A percentile compares a stretch with the other conserved stretches of the same genome.
Evolutionary conservation across 306 rosid genomes (phyloP).

Genomic region (Quercus engelmannii): DNA sequence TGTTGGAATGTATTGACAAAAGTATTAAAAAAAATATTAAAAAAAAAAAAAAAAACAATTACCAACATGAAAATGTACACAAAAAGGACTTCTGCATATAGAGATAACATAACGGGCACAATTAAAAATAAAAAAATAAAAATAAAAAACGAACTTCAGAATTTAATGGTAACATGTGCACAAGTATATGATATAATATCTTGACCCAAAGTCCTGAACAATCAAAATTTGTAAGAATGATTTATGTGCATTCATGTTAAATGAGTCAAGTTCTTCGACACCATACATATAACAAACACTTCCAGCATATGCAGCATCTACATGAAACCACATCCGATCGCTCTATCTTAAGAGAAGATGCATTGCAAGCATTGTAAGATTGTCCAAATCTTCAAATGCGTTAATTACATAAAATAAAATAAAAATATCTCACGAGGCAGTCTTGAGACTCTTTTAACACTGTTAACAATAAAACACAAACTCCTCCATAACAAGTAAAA

Average conservation of each 20-base stretch:
- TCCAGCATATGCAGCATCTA: no score
- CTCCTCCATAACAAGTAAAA: no score
- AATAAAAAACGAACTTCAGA: not conserved
- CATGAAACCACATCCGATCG: constrained; percentile 76
- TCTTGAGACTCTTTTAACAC: no score
- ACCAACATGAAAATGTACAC: no score
- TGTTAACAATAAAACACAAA: no score
- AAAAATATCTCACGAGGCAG: no score
- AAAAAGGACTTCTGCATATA: not conserved
- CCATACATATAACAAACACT: no score
- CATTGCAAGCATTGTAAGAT: constrained; percentile 19
- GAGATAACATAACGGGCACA: not conserved
- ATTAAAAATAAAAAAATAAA: not conserved
- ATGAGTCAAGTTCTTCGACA: constrained; percentile 82
- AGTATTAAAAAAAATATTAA: not conserved
- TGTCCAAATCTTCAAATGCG: constrained; percentile 15
- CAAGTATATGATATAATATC: constrained; percentile 33
- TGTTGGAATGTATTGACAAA: constrained; percentile 30
- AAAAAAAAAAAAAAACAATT: no score
- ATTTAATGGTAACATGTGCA: not conserved
- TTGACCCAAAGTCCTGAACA: constrained; percentile 91
- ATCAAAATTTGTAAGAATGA: constrained; percentile 89
- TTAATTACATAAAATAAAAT: not conserved
- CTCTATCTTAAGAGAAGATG: constrained; percentile 38
- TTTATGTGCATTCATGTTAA: constrained; percentile 96